phyloP scores from a whole-genome alignment of 2,329 filamentous ascomycete genomes.

The Chaetothyriales sp. region DNA sequence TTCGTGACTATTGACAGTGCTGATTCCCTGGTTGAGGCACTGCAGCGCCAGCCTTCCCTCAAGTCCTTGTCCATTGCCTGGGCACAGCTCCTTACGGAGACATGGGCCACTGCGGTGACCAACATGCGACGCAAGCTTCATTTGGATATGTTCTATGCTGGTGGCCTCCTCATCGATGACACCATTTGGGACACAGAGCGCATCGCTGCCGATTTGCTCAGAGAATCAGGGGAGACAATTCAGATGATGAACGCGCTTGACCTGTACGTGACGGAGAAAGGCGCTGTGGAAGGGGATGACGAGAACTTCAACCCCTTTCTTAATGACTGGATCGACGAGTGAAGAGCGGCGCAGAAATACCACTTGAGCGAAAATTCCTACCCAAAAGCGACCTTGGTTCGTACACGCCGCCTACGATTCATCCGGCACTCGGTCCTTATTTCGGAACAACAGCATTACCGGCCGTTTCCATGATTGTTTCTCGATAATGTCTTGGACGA shows the following conservation, averaged over 20 bases:
- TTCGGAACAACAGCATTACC: not conserved
- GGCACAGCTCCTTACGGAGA: conserved; percentile 8
- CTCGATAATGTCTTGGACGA: no score
- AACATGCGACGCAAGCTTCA: conserved; percentile 10
- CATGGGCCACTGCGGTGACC: conserved; percentile 9
- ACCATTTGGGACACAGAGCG: conserved; percentile 12
- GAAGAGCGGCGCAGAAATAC: not conserved
- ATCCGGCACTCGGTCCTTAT: not conserved
- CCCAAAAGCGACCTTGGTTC: not conserved
- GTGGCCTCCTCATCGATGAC: conserved; percentile 12
- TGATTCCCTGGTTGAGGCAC: conserved; percentile 7
- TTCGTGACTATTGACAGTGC: conserved; percentile 9
- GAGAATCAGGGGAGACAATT: conserved; percentile 4
- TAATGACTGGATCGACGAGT: not conserved
- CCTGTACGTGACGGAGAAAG: conserved; percentile 8
- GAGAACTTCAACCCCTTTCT: not conserved
- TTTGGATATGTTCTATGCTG: conserved; percentile 7
- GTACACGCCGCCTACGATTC: not conserved
- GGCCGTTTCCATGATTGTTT: not conserved
- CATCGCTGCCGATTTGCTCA: conserved; percentile 8
- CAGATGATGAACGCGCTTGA: conserved; percentile 10
- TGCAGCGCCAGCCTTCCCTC: conserved; percentile 12
- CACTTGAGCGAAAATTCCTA: not conserved
- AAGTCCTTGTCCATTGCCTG: conserved; percentile 8
- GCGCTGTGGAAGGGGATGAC: not conserved